These are phyloP conservation scores for Cutaneotrichosporon dermatis DNA, from an alignment of 1,284 basidiomycete species.

Conservation along the genomic window DNA sequence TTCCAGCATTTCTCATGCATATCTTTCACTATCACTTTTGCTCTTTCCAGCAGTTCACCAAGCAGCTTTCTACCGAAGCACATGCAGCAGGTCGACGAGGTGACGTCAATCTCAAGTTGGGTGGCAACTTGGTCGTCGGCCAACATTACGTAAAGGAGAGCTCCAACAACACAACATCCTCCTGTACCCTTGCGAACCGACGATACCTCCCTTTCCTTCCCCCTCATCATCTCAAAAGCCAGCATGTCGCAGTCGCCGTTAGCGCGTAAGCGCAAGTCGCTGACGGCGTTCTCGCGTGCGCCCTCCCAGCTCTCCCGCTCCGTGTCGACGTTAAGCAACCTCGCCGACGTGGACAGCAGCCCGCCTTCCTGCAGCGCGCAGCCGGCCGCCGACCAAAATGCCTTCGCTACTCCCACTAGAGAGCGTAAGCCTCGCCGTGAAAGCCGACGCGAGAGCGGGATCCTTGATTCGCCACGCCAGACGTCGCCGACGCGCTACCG, in stretches of 20 bases:
- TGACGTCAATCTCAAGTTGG: too few species aligned
- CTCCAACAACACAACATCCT: too few species aligned
- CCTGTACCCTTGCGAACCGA: too few species aligned
- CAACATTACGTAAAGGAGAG: too few species aligned
- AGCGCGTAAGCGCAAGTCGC: constrained; percentile 30
- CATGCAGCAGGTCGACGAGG: too few species aligned
- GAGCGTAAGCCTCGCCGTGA: constrained; percentile 3
- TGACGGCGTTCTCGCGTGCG: constrained; percentile 38
- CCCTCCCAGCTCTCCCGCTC: constrained; percentile 36
- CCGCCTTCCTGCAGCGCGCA: neutral
- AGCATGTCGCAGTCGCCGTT: constrained; percentile 43
- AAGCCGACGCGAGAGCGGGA: constrained; percentile 18
- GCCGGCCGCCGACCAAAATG: constrained; percentile 5
- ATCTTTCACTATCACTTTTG: too few species aligned
- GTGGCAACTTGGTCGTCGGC: too few species aligned
- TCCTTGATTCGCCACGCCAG: neutral
- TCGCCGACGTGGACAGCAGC: constrained; percentile 4
- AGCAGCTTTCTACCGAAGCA: too few species aligned
- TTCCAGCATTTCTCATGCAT: too few species aligned
- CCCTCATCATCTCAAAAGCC: neutral
- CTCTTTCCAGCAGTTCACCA: too few species aligned
- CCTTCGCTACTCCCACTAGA: constrained; percentile 10
- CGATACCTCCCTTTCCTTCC: too few species aligned
- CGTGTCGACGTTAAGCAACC: constrained; percentile 8
- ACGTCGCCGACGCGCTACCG: neutral